Evolutionary conservation across 2,329 filamentous ascomycete genomes (phyloP), one percentile per base, ranked within the genome.

Genomic region (Emericellopsis atlantica): DNA sequence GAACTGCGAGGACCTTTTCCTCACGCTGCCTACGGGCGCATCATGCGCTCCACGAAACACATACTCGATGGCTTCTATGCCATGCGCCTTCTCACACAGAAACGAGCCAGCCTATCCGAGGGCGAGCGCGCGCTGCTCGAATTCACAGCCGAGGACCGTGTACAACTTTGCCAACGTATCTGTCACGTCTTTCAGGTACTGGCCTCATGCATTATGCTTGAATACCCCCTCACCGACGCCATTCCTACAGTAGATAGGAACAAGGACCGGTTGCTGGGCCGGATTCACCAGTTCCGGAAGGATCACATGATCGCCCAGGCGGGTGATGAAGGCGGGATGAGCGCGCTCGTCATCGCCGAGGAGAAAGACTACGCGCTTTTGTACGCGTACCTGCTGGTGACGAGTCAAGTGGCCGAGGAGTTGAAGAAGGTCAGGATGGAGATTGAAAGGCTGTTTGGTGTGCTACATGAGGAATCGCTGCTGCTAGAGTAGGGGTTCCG

Each of bases 61-160:
- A 85, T 95, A 61, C 76, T 96, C 5, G 89, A 95, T 59, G 82
- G 86, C 32, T 95, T 98, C 59, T 89, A 96, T 54, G 87, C 89
- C 40, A 95, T 98, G 86, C 93, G 90, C 47, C 76, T 95, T 10
- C 81, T 95, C 46, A 88, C 94, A 32, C 73, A 84, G 54, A 90
- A 89, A 53, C 84, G 90, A 44, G 67, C 81, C 10, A 74, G 74
- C 32, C 74, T 86, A 1, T 87, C 80, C 3, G 75, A 81, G 22
- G 89, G 90, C 4, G 90, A 96, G 62, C 78, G 81, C 42, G 80
- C 82, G 8, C 72, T 96, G 32, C 66, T 98, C 32, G 72, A 76
- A 46, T 88, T 84, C 56, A 96, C 92, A 2, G 72, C 76, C 5
- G 67, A 76, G 8, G 90, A 98, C 60, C 76, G 92, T 40, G 76